Evolutionary conservation across 352 stramenopile genomes (phyloP).

Genomic region (Hyaloperonospora brassicae): DNA sequence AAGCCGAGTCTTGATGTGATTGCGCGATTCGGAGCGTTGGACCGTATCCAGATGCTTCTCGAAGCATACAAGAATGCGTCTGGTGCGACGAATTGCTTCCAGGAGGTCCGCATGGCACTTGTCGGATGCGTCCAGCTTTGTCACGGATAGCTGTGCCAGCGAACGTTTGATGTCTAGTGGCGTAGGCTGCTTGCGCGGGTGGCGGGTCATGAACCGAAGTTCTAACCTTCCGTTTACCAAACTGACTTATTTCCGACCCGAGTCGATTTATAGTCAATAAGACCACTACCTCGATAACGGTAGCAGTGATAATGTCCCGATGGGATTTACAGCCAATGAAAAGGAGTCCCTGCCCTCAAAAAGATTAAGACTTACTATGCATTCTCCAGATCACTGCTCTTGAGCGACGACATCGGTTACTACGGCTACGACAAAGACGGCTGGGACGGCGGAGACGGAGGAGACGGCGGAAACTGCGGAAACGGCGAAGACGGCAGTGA

Average conservation of each 20-base stretch:
- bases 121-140: background rate
- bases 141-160: background rate
- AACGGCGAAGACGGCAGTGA: too few relatives aligned
- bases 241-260: background rate
- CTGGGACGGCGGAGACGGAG: background rate
- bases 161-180: too few relatives aligned
- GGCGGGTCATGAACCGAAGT: constrained; percentile 3
- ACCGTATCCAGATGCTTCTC: background rate
- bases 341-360: background rate
- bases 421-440: background rate
- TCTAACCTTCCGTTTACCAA: constrained; percentile 1
- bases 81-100: background rate
- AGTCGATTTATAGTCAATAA: background rate
- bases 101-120: background rate
- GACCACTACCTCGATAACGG: too few relatives aligned
- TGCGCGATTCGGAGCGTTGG: constrained; percentile 1
- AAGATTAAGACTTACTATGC: background rate
- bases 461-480: background rate
- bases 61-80: background rate
- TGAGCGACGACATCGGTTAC: background rate
- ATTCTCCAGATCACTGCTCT: background rate
- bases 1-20: background rate
- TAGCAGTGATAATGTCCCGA: too few relatives aligned
- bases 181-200: constrained; percentile 1
- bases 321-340: background rate